These are phyloP conservation scores for Cladosporium colombiae DNA, from an alignment of 2,329 filamentous ascomycete genomes.

Conservation along the genomic window DNA sequence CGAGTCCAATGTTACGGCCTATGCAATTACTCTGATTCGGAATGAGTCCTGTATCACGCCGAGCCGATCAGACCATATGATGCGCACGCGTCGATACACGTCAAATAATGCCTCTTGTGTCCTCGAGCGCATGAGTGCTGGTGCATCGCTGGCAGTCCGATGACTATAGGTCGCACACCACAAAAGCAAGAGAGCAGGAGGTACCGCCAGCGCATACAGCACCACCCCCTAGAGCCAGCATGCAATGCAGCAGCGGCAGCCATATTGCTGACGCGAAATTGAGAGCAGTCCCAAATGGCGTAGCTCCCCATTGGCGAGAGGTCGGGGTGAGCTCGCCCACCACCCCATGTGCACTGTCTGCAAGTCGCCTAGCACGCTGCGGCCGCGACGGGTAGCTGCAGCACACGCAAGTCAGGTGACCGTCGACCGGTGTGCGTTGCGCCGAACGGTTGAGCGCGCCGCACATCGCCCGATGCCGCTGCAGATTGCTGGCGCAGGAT, in stretches of 20 bases:
- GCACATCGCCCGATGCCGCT: constrained; percentile 18
- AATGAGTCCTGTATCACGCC: not conserved
- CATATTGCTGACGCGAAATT: constrained; percentile 11
- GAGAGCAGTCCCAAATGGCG: not conserved
- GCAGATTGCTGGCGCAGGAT: constrained; percentile 11
- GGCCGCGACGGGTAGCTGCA: constrained; percentile 18
- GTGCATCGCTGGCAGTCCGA: constrained; percentile 5
- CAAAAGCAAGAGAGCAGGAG: not conserved
- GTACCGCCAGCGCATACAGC: constrained; percentile 18
- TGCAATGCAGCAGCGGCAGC: constrained; percentile 12
- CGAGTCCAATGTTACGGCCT: not conserved
- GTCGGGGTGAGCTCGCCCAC: constrained; percentile 10
- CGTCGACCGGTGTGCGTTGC: constrained; percentile 15
- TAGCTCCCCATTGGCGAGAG: constrained; percentile 8
- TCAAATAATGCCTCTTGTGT: constrained; percentile 13
- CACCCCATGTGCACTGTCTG: constrained; percentile 15
- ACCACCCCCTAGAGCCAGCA: not conserved
- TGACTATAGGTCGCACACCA: constrained; percentile 13
- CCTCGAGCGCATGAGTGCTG: constrained; percentile 3
- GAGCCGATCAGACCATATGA: constrained; percentile 15
- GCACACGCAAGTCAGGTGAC: constrained; percentile 17
- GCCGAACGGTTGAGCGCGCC: constrained; percentile 1
- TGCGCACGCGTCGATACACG: not conserved
- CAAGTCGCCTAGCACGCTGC: constrained; percentile 9
- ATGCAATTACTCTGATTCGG: constrained; percentile 1